A percentile compares a stretch with the other conserved stretches of the same genome.
These are phyloP conservation scores for Metarhizium rileyi DNA, from an alignment of 2,329 filamentous ascomycete species.

Conservation along the genomic window DNA sequence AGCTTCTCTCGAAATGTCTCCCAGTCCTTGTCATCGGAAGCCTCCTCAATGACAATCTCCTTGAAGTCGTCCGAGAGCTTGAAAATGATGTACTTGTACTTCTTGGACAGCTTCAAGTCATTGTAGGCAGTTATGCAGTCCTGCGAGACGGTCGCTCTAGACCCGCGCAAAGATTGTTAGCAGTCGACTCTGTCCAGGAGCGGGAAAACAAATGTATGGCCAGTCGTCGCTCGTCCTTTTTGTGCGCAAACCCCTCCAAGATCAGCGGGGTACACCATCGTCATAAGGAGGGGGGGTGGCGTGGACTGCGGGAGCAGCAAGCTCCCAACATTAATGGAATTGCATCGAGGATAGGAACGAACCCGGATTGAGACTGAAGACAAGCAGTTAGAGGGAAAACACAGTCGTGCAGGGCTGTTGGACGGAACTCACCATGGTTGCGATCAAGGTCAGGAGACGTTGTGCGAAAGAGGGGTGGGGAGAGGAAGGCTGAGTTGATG, in stretches of 20 bases:
- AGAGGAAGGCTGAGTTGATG: slow-evolving; percentile 11
- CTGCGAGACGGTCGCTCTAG: slow-evolving; percentile 60
- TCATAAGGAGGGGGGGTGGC: neutral
- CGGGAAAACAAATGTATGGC: slow-evolving; percentile 2
- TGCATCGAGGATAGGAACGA: slow-evolving; percentile 25
- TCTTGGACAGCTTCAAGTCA: slow-evolving; percentile 74
- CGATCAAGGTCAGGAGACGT: slow-evolving; percentile 22
- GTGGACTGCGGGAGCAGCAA: neutral
- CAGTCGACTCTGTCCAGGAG: slow-evolving; percentile 10
- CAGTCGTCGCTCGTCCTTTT: neutral
- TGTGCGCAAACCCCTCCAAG: neutral
- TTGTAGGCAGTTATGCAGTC: slow-evolving; percentile 68
- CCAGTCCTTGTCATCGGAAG: slow-evolving; percentile 57
- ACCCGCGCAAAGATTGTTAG: neutral
- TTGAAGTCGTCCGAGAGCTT: slow-evolving; percentile 78
- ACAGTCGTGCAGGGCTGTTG: neutral
- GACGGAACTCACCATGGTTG: slow-evolving; percentile 29
- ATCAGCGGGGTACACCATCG: slow-evolving; percentile 9
- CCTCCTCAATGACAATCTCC: slow-evolving; percentile 71
- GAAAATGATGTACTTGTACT: slow-evolving; percentile 80
- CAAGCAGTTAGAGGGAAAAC: neutral
- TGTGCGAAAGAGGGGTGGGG: slow-evolving; percentile 16
- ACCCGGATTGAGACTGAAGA: slow-evolving; percentile 58
- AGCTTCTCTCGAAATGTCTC: slow-evolving; percentile 68
- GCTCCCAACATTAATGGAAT: neutral